These are phyloP conservation scores for Cenchrus purpureus DNA, from an alignment of 176 grass and related monocot genomes.

Conservation along the genomic window DNA sequence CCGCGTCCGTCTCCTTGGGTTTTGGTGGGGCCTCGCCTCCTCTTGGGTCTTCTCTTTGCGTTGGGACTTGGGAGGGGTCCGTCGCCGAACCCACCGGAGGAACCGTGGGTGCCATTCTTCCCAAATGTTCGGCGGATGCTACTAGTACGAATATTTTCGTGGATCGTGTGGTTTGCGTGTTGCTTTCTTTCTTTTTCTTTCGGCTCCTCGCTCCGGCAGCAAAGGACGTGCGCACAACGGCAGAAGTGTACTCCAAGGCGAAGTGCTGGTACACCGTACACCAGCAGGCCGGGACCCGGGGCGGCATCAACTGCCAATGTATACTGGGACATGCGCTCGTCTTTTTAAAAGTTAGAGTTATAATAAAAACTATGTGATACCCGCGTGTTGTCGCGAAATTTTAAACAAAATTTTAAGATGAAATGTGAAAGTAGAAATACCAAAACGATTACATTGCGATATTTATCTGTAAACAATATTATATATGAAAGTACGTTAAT, in stretches of 20 bases:
- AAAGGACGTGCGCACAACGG: background rate
- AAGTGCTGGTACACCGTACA: constrained; percentile 9
- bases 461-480: too few species aligned
- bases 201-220: background rate
- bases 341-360: too few species aligned
- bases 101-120: background rate
- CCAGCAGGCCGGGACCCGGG: background rate
- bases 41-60: too few species aligned
- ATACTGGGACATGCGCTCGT: too few species aligned
- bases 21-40: background rate
- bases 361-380: too few species aligned
- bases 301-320: background rate
- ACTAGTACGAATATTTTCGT: background rate
- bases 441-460: too few species aligned
- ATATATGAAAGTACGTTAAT: too few species aligned
- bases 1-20: constrained; percentile 9
- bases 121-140: constrained; percentile 23
- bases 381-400: too few species aligned
- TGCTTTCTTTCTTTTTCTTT: background rate
- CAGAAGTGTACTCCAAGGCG: background rate
- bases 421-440: too few species aligned
- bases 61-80: background rate
- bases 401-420: too few species aligned
- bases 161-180: constrained; percentile 4
- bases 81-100: constrained; percentile 12